Percentiles rank a stretch among this genome's conserved stretches.
These are phyloP conservation scores for Avicennia marina DNA, from an alignment of 257 asterid genomes.

Conservation along the genomic window DNA sequence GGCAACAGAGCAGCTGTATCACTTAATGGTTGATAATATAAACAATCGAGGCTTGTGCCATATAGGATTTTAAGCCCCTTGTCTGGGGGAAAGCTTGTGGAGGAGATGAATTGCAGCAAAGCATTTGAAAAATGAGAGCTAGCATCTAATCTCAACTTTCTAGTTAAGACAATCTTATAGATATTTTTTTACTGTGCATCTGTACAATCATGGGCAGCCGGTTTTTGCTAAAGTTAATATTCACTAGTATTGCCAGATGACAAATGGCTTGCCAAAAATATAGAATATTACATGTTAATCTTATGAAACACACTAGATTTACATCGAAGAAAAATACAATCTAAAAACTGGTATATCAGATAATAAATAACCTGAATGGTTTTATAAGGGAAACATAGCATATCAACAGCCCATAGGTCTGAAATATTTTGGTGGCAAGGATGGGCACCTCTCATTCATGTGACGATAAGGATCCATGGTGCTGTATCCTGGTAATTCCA, in stretches of 20 bases:
- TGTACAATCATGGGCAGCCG: background rate
- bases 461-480: constrained; percentile 64
- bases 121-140: no score
- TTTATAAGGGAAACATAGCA: background rate
- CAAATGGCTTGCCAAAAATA: constrained; percentile 6
- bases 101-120: no score
- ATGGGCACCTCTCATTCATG: constrained; percentile 90
- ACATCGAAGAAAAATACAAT: background rate
- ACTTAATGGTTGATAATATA: no score
- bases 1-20: no score
- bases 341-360: background rate
- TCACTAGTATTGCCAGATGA: constrained; percentile 5
- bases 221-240: background rate
- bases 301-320: constrained; percentile 15
- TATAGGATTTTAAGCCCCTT: no score
- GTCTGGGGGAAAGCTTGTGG: no score
- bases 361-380: background rate
- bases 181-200: background rate
- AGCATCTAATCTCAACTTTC: no score
- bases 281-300: constrained; percentile 4
- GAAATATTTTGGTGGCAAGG: constrained; percentile 64
- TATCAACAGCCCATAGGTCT: constrained; percentile 78
- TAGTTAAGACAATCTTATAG: no score
- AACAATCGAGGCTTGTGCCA: no score
- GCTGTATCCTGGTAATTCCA: constrained; percentile 83